These are phyloP conservation scores for Microdochium nivale DNA, from an alignment of 2,329 filamentous ascomycete genomes.

Conservation along the genomic window DNA sequence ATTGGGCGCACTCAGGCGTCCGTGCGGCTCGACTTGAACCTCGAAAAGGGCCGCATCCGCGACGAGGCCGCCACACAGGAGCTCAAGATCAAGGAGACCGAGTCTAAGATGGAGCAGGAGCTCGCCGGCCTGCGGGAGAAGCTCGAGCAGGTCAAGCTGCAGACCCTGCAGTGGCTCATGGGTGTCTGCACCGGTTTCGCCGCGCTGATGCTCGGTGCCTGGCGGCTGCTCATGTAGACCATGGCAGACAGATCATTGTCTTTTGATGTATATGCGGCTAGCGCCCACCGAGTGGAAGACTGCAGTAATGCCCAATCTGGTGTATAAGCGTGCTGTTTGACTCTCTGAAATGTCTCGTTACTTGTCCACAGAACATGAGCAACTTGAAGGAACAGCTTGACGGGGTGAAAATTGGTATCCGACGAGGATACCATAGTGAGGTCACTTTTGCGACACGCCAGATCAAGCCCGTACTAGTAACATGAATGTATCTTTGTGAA, in stretches of 20 bases:
- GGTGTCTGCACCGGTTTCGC: constrained; percentile 65
- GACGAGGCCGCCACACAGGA: constrained; percentile 96
- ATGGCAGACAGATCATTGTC: background rate
- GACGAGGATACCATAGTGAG: too few relatives aligned
- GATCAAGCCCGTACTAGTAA: too few relatives aligned
- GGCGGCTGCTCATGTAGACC: constrained; percentile 57
- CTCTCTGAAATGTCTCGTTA: too few relatives aligned
- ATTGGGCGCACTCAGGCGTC: constrained; percentile 90
- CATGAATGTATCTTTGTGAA: background rate
- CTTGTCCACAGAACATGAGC: too few relatives aligned
- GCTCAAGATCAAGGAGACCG: constrained; percentile 96
- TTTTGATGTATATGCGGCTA: too few relatives aligned
- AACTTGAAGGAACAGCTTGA: too few relatives aligned
- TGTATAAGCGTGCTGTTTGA: too few relatives aligned
- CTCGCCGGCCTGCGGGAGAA: constrained; percentile 84
- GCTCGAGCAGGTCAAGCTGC: constrained; percentile 95
- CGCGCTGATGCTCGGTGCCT: constrained; percentile 59
- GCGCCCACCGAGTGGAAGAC: too few relatives aligned
- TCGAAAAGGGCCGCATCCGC: constrained; percentile 92
- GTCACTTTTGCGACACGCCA: too few relatives aligned
- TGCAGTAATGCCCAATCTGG: too few relatives aligned
- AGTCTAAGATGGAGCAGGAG: constrained; percentile 97
- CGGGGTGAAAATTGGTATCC: too few relatives aligned
- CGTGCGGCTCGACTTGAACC: constrained; percentile 83
- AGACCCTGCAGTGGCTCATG: constrained; percentile 97